phyloP scores from a whole-genome alignment of 345 rosid genomes.

The Balakata baccata region DNA sequence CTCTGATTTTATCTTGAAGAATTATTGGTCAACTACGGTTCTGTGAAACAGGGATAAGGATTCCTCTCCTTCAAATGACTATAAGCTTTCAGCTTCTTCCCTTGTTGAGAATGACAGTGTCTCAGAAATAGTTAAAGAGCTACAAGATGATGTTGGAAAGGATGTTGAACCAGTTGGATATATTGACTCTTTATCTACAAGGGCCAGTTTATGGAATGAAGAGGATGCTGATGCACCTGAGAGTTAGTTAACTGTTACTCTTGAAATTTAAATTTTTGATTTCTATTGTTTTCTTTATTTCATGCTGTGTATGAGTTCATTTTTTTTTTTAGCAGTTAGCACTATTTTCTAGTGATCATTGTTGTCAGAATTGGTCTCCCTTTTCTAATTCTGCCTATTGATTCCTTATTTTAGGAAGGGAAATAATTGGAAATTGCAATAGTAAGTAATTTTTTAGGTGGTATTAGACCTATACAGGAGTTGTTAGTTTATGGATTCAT shows the following conservation, averaged over 20 bases:
- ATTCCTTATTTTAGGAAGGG: background rate
- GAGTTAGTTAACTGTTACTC: constrained; percentile 45
- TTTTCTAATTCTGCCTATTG: background rate
- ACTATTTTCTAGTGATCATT: background rate
- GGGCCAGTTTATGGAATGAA: constrained; percentile 47
- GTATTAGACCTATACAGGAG: background rate
- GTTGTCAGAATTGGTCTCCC: background rate
- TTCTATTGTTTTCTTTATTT: constrained; percentile 1
- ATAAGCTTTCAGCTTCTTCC: constrained; percentile 30
- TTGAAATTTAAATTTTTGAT: constrained; percentile 9
- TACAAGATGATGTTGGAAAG: constrained; percentile 33
- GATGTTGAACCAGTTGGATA: constrained; percentile 28
- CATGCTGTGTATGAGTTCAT: constrained; percentile 5
- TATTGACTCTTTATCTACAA: constrained; percentile 39
- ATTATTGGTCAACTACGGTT: constrained; percentile 24
- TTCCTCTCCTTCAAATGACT: constrained; percentile 34
- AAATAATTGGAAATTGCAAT: background rate
- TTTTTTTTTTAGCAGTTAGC: too few relatives aligned
- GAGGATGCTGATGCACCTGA: constrained; percentile 67
- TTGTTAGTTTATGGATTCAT: background rate
- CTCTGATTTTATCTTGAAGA: constrained; percentile 13
- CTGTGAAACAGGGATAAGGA: constrained; percentile 47
- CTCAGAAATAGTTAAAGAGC: constrained; percentile 25
- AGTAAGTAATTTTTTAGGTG: background rate
- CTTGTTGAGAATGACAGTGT: constrained; percentile 38